A percentile compares a stretch with the other conserved stretches of the same genome.
Conservation (phyloP, 345 rosid species). For the Citrus australasica region DNA sequence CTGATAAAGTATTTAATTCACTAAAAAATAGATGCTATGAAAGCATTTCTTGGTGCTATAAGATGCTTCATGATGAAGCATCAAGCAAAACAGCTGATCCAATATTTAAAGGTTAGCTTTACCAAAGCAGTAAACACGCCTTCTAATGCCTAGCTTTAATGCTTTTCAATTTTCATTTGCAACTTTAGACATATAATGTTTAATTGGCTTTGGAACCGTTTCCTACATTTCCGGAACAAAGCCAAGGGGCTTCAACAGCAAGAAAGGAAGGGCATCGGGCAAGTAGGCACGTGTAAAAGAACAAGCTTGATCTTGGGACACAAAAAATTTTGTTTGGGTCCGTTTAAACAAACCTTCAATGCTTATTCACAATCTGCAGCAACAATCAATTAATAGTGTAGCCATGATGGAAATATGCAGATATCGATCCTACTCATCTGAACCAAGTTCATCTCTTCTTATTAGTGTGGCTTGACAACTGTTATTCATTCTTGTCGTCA, state of each 20-base stretch:
- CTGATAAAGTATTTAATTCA: too few relatives aligned
- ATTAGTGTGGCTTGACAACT: too few relatives aligned
- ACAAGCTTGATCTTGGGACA: not conserved
- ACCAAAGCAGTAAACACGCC: slow-evolving; percentile 11
- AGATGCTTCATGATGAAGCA: slow-evolving; percentile 15
- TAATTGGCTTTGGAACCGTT: not conserved
- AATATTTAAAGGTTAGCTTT: not conserved
- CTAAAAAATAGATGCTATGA: not conserved
- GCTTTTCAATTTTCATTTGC: not conserved
- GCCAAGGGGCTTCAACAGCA: not conserved
- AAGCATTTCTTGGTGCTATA: not conserved
- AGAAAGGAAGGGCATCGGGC: too few relatives aligned
- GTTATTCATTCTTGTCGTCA: too few relatives aligned
- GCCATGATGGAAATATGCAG: too few relatives aligned
- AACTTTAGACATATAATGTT: not conserved
- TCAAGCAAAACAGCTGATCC: not conserved
- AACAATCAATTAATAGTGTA: not conserved
- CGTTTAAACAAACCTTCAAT: not conserved
- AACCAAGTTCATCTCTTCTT: too few relatives aligned
- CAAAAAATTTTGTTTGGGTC: not conserved
- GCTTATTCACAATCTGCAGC: not conserved
- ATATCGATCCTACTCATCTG: too few relatives aligned
- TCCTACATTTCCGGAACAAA: not conserved
- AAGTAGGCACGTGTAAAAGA: too few relatives aligned
- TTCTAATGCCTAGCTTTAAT: not conserved